A percentile compares a stretch with the other conserved stretches of the same genome.
phyloP scores from a whole-genome alignment of 345 rosid species.

The Raphanus raphanistrum region DNA sequence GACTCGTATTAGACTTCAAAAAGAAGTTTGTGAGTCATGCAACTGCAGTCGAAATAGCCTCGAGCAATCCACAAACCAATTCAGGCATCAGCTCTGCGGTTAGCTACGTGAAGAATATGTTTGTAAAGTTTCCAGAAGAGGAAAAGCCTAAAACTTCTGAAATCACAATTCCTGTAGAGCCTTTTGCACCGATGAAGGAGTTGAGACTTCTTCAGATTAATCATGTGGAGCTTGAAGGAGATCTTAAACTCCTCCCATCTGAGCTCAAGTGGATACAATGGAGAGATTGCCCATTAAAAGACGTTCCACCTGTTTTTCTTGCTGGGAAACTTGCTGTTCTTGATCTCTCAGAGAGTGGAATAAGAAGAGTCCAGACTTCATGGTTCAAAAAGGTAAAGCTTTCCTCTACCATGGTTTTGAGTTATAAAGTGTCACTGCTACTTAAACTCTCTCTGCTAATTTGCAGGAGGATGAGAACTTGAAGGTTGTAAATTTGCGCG shows the following conservation, averaged over 20 bases:
- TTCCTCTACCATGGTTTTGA: neutral
- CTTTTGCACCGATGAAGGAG: constrained; percentile 47
- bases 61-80: neutral
- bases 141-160: constrained; percentile 23
- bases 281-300: constrained; percentile 55
- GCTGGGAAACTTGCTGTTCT: constrained; percentile 5
- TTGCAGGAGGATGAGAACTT: constrained; percentile 25
- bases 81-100: constrained; percentile 14
- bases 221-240: constrained; percentile 52
- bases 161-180: constrained; percentile 33
- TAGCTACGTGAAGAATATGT: constrained; percentile 29
- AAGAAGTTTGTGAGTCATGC: constrained; percentile 17
- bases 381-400: constrained; percentile 28
- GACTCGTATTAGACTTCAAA: constrained; percentile 44
- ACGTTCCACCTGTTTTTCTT: constrained; percentile 46
- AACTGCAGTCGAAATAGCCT: constrained; percentile 3
- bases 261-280: constrained; percentile 68
- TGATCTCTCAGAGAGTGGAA: constrained; percentile 33
- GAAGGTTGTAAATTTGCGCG: constrained; percentile 31
- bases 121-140: neutral
- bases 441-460: neutral
- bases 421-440: neutral
- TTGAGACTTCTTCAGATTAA: constrained; percentile 68
- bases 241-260: constrained; percentile 47
- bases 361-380: constrained; percentile 41